Evolutionary conservation across 2,329 filamentous ascomycete genomes (phyloP), one percentile per base, ranked within the genome.

Genomic region (Albifimbria verrucaria): DNA sequence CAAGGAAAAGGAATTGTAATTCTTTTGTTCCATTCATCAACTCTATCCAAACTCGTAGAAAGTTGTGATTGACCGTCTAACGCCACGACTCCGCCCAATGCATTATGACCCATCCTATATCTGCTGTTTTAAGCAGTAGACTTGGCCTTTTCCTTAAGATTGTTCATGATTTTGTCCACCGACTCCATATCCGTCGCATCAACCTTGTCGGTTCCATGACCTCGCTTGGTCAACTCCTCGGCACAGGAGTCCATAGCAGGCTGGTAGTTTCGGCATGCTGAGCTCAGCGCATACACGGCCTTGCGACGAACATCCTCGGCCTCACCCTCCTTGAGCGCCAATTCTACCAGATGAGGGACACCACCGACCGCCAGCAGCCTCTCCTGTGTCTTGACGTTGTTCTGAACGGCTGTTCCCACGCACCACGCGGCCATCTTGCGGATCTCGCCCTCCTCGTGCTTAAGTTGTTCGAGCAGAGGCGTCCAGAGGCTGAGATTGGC

Each of bases 401-500:
- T 99, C 79, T 97, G 92, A 55, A 99, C 94, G 10, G 94, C 93
- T 6, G 92, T 97, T 49, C 90, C 91, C 54, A 94, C 77, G 74
- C 92, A 97, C 90, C 91, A 96, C n/a, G 92, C 92, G 3, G 93
- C 92, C 82, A 91, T 92, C 63, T 79, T 85, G 58, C 92, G 80
- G 65, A 96, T 77, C 57, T 94, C 89, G 6, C 78, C 68, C 65
- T 94, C 87, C 11, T 81, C 77, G 63, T 86, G 80, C 48, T 79
- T 77, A 15, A 99, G 77, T 57, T 88, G 83, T 9, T 78, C 72
- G 11, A 97, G 76, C 39, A 99, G 77, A 10, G 90, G 90, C 11
- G 82, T 81, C 94, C 94, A 99, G 26, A 97, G 79, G 7, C 81
- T 81, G 20, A 97, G 76, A 24, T 82, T 82, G 59, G 86, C 86